These are phyloP conservation scores for Talaromyces borbonicus DNA, from an alignment of 495 filamentous ascomycete genomes.

Conservation along the genomic window DNA sequence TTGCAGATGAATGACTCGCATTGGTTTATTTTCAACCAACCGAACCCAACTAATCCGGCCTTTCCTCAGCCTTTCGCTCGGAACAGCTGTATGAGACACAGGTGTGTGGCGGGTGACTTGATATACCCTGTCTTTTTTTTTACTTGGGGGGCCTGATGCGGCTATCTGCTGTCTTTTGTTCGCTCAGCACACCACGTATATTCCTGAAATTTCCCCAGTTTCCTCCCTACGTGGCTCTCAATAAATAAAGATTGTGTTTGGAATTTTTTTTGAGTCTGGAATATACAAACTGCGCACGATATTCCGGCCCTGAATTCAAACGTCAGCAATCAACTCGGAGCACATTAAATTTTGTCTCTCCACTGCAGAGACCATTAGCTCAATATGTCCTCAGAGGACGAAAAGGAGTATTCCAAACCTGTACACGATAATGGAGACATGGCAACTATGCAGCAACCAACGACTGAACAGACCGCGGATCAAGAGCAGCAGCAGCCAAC, in stretches of 20 bases:
- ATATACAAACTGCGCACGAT: too few relatives aligned
- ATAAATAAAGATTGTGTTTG: neutral
- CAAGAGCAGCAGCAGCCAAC: neutral
- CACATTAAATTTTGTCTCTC: too few relatives aligned
- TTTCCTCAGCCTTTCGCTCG: too few relatives aligned
- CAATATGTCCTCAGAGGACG: neutral
- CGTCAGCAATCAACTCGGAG: too few relatives aligned
- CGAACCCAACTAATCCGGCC: too few relatives aligned
- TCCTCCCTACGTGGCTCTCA: too few relatives aligned
- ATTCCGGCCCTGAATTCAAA: too few relatives aligned
- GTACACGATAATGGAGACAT: slow-evolving; percentile 2
- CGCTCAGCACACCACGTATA: neutral
- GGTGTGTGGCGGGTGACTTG: neutral
- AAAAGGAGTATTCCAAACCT: neutral
- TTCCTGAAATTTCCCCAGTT: neutral
- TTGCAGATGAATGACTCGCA: too few relatives aligned
- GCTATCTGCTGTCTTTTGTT: neutral
- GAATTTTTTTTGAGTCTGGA: too few relatives aligned
- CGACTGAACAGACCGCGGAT: neutral
- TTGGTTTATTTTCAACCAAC: too few relatives aligned
- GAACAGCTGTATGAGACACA: too few relatives aligned
- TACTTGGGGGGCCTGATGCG: neutral
- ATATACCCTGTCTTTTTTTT: neutral
- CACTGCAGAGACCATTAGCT: neutral
- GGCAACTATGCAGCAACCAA: neutral